Evolutionary conservation across 768 basidiomycete species (phyloP), one percentile per base, ranked within the genome.

Genomic region (Rhizopogon rudus): DNA sequence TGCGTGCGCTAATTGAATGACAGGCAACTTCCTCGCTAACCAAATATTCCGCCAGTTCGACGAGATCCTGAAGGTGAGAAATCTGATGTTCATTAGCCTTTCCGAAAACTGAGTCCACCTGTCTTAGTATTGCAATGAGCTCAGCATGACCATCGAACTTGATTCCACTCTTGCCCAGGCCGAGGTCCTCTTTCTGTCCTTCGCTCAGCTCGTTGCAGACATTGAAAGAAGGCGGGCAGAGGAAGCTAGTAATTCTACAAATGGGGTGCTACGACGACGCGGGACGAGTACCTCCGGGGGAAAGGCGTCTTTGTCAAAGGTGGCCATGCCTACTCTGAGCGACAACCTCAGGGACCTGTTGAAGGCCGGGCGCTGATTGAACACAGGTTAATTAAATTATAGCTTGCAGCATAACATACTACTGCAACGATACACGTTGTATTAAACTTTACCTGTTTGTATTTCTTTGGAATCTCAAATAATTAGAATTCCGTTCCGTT

Each of bases 141-240:
- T 96, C 58, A 91, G 88, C 71, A 93, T 93, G 87, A 92, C 93
- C 51, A 96, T 99, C 61, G 97, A 98, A 67, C 81, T 98, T n/a
- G 89, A 97, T 67, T 84, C 87, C 1, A 96, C 97, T 17, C 81
- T 99, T 8, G 88, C 93, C 0, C 97, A 98, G 72, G 97, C 96
- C 9, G 97, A 99, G 71, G 94, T 98, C 14, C 80, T 99, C 20
- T 98, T 92, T 78, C 79, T 96, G 2, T 93, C 93, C 1, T 98
- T 97, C 74, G 76, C 86, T 12, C 87, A 91, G 63, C 73, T 97
- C 20, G 86, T 98, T 20, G 88, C 88, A 9, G 93, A 96, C 67
- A 83, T 96, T 62, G 93, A 97, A 67, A 82, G 88, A 37, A 82
- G 88, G 59, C 81, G 79, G 59, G 83, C 81, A 0, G 91, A 92